phyloP scores from a whole-genome alignment of 78 protist genomes.

The Protostelium mycophagum region DNA sequence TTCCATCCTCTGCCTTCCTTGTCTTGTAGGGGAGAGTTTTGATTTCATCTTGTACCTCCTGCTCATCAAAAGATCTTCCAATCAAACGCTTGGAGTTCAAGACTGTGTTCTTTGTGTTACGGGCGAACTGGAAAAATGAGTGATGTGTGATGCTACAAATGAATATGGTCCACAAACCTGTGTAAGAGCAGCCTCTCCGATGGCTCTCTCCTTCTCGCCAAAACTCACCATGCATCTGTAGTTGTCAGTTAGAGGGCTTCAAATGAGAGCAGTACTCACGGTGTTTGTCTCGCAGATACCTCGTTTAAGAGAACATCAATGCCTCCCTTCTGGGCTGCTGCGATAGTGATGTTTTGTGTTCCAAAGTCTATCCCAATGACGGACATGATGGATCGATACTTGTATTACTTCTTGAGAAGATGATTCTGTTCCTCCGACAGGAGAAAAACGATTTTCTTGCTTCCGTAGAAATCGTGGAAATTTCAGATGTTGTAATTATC shows the following conservation, averaged over 20 bases:
- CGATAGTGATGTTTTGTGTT: conserved; percentile 54
- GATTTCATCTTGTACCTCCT: conserved; percentile 35
- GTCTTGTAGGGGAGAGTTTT: conserved; percentile 13
- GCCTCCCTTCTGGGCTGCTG: conserved; percentile 85
- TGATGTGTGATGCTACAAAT: neutral
- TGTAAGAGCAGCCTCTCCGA: conserved; percentile 72
- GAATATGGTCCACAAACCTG: conserved; percentile 22
- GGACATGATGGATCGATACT: conserved; percentile 33
- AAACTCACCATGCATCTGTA: conserved; percentile 29
- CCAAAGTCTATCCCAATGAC: conserved; percentile 85
- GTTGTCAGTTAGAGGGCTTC: neutral
- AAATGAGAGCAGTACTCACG: conserved; percentile 14
- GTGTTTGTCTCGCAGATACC: conserved; percentile 76
- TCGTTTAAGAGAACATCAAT: conserved; percentile 85
- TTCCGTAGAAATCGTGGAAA: too few species aligned
- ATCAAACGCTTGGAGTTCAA: conserved; percentile 70
- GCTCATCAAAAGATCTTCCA: conserved; percentile 55
- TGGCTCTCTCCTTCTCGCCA: conserved; percentile 49
- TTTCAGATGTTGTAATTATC: too few species aligned
- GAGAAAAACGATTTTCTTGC: too few species aligned
- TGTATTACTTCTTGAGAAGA: too few species aligned
- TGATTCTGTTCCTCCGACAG: too few species aligned
- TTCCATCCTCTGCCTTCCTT: conserved; percentile 22
- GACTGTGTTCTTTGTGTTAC: conserved; percentile 85
- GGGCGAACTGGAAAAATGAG: conserved; percentile 9